A percentile compares a stretch with the other conserved stretches of the same genome.
These are phyloP conservation scores for Leonotis leonurus DNA, from an alignment of 257 asterid genomes.

Conservation along the genomic window DNA sequence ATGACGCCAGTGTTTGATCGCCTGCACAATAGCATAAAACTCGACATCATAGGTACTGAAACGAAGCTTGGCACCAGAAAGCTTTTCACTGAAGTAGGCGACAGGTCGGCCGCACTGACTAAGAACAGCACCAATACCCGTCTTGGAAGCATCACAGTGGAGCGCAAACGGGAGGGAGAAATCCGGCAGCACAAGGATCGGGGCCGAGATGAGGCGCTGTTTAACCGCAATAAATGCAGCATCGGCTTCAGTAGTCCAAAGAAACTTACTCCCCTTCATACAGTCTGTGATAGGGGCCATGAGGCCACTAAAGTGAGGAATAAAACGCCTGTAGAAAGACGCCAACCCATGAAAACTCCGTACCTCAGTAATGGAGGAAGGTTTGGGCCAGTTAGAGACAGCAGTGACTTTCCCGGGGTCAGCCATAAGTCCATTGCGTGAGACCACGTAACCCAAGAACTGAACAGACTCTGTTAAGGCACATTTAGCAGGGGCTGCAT, in stretches of 20 bases:
- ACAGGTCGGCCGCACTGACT: background rate
- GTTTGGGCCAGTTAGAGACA: background rate
- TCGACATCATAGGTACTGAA: background rate
- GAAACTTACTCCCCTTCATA: background rate
- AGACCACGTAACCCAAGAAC: background rate
- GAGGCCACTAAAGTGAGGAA: background rate
- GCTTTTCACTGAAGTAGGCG: background rate
- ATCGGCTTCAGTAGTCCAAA: background rate
- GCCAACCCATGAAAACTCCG: background rate
- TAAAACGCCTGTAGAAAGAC: background rate
- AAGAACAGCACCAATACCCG: background rate
- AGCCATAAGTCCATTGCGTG: background rate
- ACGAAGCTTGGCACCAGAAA: background rate
- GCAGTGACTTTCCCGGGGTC: background rate
- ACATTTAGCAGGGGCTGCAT: background rate
- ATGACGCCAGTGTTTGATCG: background rate
- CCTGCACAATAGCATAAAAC: background rate
- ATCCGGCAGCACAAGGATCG: background rate
- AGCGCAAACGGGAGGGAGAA: background rate
- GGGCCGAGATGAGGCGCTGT: background rate
- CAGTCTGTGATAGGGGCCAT: background rate
- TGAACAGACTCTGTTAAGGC: background rate
- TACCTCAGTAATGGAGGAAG: background rate
- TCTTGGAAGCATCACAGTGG: background rate
- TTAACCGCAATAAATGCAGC: background rate